These are phyloP conservation scores for Trichoderma afroharzianum DNA, from an alignment of 2,329 filamentous ascomycete genomes.

Conservation along the genomic window DNA sequence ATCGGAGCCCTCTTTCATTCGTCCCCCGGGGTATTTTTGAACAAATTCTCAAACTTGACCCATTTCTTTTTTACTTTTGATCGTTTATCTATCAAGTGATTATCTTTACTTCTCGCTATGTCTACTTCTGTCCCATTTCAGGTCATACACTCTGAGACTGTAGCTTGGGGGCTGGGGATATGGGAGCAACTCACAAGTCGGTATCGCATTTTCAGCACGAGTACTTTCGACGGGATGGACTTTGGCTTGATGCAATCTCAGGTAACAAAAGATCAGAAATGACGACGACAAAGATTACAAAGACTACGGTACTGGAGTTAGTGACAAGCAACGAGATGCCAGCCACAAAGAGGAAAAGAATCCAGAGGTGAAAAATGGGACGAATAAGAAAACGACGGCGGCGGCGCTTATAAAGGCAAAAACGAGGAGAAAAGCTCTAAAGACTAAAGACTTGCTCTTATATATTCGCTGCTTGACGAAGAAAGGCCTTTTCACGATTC, in stretches of 20 bases:
- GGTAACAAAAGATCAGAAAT: rapidly evolving
- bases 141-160: background rate
- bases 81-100: background rate
- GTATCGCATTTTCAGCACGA: background rate
- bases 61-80: background rate
- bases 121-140: background rate
- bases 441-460: background rate
- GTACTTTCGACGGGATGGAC: background rate
- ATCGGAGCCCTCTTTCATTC: background rate
- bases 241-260: background rate
- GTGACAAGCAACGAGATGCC: background rate
- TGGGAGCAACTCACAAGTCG: background rate
- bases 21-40: background rate
- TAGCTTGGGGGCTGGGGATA: background rate
- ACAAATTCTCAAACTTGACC: background rate
- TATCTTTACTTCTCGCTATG: background rate
- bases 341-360: background rate
- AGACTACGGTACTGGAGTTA: background rate
- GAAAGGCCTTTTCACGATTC: background rate
- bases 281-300: background rate
- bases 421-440: background rate
- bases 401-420: background rate
- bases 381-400: background rate
- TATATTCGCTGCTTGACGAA: background rate
- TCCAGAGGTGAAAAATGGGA: background rate